These are phyloP conservation scores for Diaporthe citriasiana DNA, from an alignment of 2,329 filamentous ascomycete species.

Conservation along the genomic window DNA sequence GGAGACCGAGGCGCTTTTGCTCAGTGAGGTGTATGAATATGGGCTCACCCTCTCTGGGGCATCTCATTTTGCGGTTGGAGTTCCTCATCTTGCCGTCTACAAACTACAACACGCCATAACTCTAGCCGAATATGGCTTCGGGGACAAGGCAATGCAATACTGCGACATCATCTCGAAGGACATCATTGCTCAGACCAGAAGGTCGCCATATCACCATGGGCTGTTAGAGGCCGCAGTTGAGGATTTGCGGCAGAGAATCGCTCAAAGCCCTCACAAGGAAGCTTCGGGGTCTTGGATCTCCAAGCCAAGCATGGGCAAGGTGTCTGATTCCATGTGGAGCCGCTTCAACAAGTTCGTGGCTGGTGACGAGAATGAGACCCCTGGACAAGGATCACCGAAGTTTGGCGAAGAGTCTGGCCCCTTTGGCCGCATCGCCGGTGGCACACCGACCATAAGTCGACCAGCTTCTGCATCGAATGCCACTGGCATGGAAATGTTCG, in stretches of 20 bases:
- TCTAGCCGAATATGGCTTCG: constrained; percentile 86
- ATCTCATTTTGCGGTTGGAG: constrained; percentile 66
- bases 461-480: constrained; percentile 76
- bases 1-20: constrained; percentile 87
- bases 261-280: constrained; percentile 83
- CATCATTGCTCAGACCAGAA: constrained; percentile 84
- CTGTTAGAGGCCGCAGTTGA: constrained; percentile 82
- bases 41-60: constrained; percentile 79
- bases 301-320: constrained; percentile 95
- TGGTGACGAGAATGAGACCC: constrained; percentile 84
- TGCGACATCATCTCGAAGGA: constrained; percentile 85
- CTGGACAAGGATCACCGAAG: constrained; percentile 68
- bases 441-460: constrained; percentile 80
- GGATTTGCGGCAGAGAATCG: constrained; percentile 85
- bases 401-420: constrained; percentile 78
- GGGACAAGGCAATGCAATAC: constrained; percentile 88
- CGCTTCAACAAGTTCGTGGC: constrained; percentile 97
- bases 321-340: constrained; percentile 90
- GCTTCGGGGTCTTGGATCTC: constrained; percentile 89
- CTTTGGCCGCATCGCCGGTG: constrained; percentile 85
- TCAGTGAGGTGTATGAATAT: constrained; percentile 98
- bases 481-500: constrained; percentile 82
- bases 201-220: constrained; percentile 88
- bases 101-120: constrained; percentile 90
- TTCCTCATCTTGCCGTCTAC: constrained; percentile 89